Conservation (phyloP, 768 basidiomycete species). For the Boletus edulis region DNA sequence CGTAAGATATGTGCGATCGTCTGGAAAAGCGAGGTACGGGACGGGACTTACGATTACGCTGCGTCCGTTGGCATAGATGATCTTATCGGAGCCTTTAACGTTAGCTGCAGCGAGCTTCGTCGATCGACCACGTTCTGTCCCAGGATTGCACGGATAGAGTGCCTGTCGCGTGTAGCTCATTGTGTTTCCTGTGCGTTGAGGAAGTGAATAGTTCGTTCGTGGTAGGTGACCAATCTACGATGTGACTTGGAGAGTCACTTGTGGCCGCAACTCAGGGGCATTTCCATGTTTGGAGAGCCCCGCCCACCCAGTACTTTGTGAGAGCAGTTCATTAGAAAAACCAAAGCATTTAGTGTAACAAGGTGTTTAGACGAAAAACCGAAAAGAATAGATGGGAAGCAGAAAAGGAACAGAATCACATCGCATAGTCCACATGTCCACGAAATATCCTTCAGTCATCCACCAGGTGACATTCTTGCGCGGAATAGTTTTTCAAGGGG, state of each 20-base stretch:
- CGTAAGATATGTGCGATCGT: neutral
- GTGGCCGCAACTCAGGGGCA: constrained; percentile 17
- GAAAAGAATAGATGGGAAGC: constrained; percentile 14
- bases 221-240: neutral
- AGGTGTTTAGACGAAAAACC: neutral
- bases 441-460: constrained; percentile 21
- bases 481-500: constrained; percentile 75
- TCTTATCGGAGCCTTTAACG: constrained; percentile 51
- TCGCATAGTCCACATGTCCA: neutral
- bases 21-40: neutral
- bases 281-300: constrained; percentile 7
- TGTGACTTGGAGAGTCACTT: constrained; percentile 4
- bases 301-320: neutral
- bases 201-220: neutral
- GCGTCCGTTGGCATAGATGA: constrained; percentile 84
- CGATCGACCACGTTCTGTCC: constrained; percentile 61
- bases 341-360: constrained; percentile 1
- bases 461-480: constrained; percentile 17
- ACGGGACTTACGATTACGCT: constrained; percentile 72
- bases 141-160: constrained; percentile 68
- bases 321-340: constrained; percentile 4
- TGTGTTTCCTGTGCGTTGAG: neutral
- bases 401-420: neutral
- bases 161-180: constrained; percentile 54
- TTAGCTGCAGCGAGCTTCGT: constrained; percentile 73